Base-by-base conservation (phyloP, 2,329 filamentous ascomycete species). In the Fusarium sp. region DNA sequence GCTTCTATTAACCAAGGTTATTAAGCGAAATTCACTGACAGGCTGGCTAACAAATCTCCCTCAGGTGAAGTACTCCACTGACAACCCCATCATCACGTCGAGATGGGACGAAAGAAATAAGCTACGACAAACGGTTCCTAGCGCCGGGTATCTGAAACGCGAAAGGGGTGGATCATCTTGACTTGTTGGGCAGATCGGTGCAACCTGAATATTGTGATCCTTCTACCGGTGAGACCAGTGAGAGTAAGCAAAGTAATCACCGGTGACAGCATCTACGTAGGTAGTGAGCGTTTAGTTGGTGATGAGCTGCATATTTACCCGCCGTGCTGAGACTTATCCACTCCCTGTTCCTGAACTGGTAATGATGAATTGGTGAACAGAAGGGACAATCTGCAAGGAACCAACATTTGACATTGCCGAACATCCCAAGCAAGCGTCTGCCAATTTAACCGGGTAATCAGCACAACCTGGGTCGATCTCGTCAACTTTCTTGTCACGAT, bases 121-220 rank as follows among this genome's bases (percentile, higher is more conserved):
- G 45, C 45, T 47, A 43, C 27, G 1, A 33, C 42, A 14, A 58
- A 63, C 43, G 41, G 23, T 14, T 27, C 13, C 53, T 58, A 65
- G 64, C 64, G 64, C 53, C 65, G 65, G 41, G 59, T 52, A 67
- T 68, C 60, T 68, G 65, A 68, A 69, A 69, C 65, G 17, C 36
- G 39, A 37, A 59, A 50, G 29, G 39, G 21, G 35, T 33, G 29
- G 54, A 61, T 66, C 59, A 56, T 59, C 53, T 47, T 18, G 21
- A 40, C 23, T 29, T n/a, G 18, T 21, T 21, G 15, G n/a, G n/a
- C 33, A 54, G 41, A 64, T 64, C 46, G 51, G 46, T 6, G 17
- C 21, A 31, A 27, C 51, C 23, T 31, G 25, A 39, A 18, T 21
- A 58, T 51, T 29, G 23, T 29, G 23, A 25, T 25, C 23, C 23